phyloP scores from a whole-genome alignment of 108 stramenopile genomes.

The Poteriospumella lacustris region DNA sequence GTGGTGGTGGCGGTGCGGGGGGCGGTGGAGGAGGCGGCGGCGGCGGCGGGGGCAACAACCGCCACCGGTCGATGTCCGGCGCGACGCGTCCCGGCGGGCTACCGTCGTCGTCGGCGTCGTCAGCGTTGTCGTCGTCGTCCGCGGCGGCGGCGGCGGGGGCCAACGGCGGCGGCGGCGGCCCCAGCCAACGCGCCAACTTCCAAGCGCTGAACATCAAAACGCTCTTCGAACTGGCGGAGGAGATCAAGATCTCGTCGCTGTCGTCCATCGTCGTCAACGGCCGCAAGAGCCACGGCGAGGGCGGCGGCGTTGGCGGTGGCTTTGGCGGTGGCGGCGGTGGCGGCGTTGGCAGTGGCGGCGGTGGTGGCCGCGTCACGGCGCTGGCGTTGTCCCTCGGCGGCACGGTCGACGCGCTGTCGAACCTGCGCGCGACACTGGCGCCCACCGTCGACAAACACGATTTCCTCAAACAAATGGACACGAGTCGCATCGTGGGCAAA shows the following conservation, averaged over 20 bases:
- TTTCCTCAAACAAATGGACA: background rate
- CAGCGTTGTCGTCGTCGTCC: background rate
- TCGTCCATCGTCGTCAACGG: background rate
- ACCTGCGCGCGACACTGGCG: background rate
- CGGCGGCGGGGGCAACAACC: too few relatives aligned
- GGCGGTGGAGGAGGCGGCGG: too few relatives aligned
- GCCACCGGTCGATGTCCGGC: background rate
- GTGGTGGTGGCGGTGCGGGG: too few relatives aligned
- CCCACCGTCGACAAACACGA: constrained; percentile 4
- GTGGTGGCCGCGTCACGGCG: too few relatives aligned
- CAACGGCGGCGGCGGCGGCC: background rate
- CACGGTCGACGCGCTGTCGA: background rate
- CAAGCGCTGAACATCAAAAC: background rate
- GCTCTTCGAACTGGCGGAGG: background rate
- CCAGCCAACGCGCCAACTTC: background rate
- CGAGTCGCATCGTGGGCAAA: background rate
- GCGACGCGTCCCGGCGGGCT: background rate
- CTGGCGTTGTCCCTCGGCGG: background rate
- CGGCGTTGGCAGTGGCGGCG: too few relatives aligned
- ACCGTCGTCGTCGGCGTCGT: background rate
- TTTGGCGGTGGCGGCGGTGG: too few relatives aligned
- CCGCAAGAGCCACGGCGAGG: too few relatives aligned
- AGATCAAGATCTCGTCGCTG: background rate
- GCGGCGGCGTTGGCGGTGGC: too few relatives aligned
- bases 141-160: background rate